Base-by-base conservation (phyloP, 2,329 filamentous ascomycete genomes). In the Cyphellophora attinorum region DNA sequence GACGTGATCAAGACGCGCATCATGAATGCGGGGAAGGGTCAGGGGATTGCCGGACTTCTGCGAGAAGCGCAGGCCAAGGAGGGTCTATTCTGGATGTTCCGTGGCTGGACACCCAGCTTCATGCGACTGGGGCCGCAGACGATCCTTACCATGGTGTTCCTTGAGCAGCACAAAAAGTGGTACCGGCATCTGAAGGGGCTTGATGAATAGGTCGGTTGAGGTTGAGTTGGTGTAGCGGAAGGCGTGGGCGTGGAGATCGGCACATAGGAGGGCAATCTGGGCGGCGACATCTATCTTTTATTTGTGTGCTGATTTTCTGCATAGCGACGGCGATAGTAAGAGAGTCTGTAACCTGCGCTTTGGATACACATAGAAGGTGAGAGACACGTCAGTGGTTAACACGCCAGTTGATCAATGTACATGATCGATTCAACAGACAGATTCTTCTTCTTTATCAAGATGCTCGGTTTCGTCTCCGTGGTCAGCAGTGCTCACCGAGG, bases 221-320 rank as follows among this genome's bases (percentile, higher is more conserved):
- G n/a, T n/a, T 25, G 21, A 11, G 21, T 8, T 25, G 21, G 21
- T 8, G 21, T 8, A 10, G 21, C 10, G 21, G 21, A 25, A 10
- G 21, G n/a, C n/a, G n/a, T n/a, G n/a, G n/a, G n/a, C n/a, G n/a
- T n/a, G n/a, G n/a, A n/a, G n/a, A n/a, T n/a, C n/a, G n/a, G n/a
- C n/a, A n/a, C n/a, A n/a, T n/a, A n/a, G n/a, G n/a, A n/a, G n/a
- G n/a, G n/a, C n/a, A n/a, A n/a, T n/a, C n/a, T n/a, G n/a, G n/a
- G n/a, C n/a, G n/a, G n/a, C n/a, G n/a, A n/a, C n/a, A n/a, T n/a
- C n/a, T n/a, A n/a, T n/a, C n/a, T n/a, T n/a, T n/a, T n/a, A 44
- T 82, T 79, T 0, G 89, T 88, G 53, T 95, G 86, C 55, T 89
- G 96, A 52, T 79, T 83, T 56, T 96, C 91, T n/a, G n/a, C n/a